phyloP scores from a whole-genome alignment of 1,139 yeast genomes.

The Sugiyamaella xylanicola region DNA sequence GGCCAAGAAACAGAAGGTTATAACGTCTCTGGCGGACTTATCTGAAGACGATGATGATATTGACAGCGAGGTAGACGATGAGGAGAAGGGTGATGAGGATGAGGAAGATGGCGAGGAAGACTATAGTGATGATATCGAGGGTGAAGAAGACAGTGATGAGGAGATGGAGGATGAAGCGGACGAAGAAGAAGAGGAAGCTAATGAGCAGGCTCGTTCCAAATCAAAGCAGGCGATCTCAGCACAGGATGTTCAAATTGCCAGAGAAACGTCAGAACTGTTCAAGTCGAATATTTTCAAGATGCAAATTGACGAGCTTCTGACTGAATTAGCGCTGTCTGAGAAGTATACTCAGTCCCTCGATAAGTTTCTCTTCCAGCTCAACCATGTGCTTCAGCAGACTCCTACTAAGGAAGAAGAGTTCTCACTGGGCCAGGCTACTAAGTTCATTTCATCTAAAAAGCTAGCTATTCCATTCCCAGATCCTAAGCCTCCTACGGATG shows the following conservation, averaged over 20 bases:
- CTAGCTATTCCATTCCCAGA: slow-evolving; percentile 76
- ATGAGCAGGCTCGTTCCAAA: slow-evolving; percentile 8
- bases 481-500: slow-evolving; percentile 70
- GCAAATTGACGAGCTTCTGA: slow-evolving; percentile 86
- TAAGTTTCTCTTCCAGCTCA: slow-evolving; percentile 73
- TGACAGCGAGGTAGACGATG: slow-evolving; percentile 24
- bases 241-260: slow-evolving; percentile 85
- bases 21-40: slow-evolving; percentile 17
- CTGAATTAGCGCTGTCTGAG: slow-evolving; percentile 76
- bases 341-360: slow-evolving; percentile 67
- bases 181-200: slow-evolving; percentile 25
- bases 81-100: slow-evolving; percentile 23
- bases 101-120: slow-evolving; percentile 18
- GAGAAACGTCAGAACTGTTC: slow-evolving; percentile 92
- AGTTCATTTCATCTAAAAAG: slow-evolving; percentile 53
- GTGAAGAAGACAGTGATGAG: slow-evolving; percentile 25
- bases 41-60: slow-evolving; percentile 16
- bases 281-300: slow-evolving; percentile 92
- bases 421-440: slow-evolving; percentile 54
- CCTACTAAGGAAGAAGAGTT: slow-evolving; percentile 59
- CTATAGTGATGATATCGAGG: slow-evolving; percentile 24
- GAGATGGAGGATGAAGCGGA: slow-evolving; percentile 24
- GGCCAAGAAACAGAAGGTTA: slow-evolving; percentile 16
- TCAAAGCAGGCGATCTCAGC: slow-evolving; percentile 51
- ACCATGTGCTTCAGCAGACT: slow-evolving; percentile 65